phyloP scores from a whole-genome alignment of 139 green algal genomes.

The Bryopsis sp. region DNA sequence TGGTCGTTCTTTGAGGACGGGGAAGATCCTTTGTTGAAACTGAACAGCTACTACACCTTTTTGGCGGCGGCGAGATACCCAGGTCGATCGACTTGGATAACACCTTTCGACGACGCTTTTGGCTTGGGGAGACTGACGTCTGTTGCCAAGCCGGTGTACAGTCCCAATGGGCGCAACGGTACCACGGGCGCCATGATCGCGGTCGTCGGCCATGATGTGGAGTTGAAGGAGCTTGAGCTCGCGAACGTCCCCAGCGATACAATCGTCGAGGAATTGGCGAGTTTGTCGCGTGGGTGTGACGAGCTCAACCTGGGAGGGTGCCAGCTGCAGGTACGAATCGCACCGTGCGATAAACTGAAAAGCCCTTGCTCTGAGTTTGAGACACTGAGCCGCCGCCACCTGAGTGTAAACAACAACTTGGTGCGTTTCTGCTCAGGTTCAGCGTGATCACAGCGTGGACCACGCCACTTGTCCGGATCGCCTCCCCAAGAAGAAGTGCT shows the following conservation, averaged over 20 bases:
- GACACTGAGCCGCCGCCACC: too few relatives aligned
- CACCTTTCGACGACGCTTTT: background rate
- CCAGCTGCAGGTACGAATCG: conserved; percentile 13
- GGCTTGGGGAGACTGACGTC: background rate
- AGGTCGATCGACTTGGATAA: background rate
- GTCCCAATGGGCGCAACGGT: too few relatives aligned
- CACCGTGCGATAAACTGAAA: too few relatives aligned
- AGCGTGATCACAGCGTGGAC: too few relatives aligned
- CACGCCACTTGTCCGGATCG: background rate
- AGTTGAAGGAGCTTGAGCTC: background rate
- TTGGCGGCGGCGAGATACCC: background rate
- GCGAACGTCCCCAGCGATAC: background rate
- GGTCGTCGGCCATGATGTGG: conserved; percentile 16
- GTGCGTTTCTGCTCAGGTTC: too few relatives aligned
- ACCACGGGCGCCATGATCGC: background rate
- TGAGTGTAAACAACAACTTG: too few relatives aligned
- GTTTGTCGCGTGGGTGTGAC: background rate
- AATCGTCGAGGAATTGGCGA: background rate
- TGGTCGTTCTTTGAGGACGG: background rate
- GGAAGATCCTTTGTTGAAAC: background rate
- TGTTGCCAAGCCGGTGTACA: background rate
- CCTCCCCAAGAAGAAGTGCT: background rate
- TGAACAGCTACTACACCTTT: conserved; percentile 9
- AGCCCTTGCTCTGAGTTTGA: too few relatives aligned
- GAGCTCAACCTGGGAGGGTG: background rate